These are phyloP conservation scores for Schwanniomyces yamadae DNA, from an alignment of 805 yeast species.

Conservation along the genomic window DNA sequence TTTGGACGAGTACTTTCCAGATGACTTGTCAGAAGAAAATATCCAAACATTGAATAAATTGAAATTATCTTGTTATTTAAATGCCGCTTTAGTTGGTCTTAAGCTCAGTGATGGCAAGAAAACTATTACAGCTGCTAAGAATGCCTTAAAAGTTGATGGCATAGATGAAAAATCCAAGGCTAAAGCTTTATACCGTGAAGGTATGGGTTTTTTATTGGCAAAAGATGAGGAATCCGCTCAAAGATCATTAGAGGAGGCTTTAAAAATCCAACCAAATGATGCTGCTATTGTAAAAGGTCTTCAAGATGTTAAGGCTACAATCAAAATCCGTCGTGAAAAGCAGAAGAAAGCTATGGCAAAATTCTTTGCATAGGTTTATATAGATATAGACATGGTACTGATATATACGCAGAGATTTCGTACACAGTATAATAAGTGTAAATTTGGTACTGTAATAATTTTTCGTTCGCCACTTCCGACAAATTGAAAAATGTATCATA, in stretches of 20 bases:
- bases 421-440: constrained; percentile 5
- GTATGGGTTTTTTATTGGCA: constrained; percentile 61
- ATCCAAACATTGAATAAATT: constrained; percentile 49
- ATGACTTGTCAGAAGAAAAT: constrained; percentile 57
- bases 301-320: constrained; percentile 51
- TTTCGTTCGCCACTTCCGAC: constrained; percentile 15
- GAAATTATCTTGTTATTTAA: constrained; percentile 64
- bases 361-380: constrained; percentile 44
- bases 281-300: constrained; percentile 68
- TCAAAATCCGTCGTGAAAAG: constrained; percentile 57
- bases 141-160: constrained; percentile 60
- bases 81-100: constrained; percentile 71
- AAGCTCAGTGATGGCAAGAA: constrained; percentile 57
- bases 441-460: constrained; percentile 8
- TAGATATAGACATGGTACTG: neutral
- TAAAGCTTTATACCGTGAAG: constrained; percentile 86
- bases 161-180: constrained; percentile 69
- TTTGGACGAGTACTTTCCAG: constrained; percentile 72
- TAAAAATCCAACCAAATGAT: constrained; percentile 64
- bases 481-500: constrained; percentile 4
- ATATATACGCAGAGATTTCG: constrained; percentile 2
- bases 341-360: constrained; percentile 75
- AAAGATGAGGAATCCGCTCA: constrained; percentile 74
- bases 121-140: constrained; percentile 58
- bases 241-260: constrained; percentile 63